Evolutionary conservation across 169 alveolate species (phyloP), one percentile per base, ranked within the genome.

Genomic region (Cystoisospora suis): DNA sequence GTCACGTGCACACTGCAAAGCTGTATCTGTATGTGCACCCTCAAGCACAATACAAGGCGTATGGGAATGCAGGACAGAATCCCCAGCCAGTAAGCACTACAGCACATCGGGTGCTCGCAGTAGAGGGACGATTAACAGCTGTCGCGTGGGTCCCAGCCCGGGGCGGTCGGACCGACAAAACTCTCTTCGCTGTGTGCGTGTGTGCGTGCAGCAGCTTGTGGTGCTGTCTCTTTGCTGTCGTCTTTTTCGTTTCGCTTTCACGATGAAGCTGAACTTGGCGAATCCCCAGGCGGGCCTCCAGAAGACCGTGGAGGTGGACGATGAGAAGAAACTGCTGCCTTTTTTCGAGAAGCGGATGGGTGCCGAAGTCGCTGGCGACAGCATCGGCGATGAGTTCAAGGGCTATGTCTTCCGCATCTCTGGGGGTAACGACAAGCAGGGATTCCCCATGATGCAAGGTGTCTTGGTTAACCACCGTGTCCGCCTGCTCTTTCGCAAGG

Each of bases 361-460:
- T 36, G 96, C 98, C 34, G 99, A 98, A 93, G 99, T 99, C 79
- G 99, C 99, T 53, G 99, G 99, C 40, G 99, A 98, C 94, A 94
- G 98, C 81, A 95, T 99, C 75, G 99, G 99, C 20, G 99, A 98
- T 44, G 99, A 98, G 95, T 99, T 95, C 95, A 97, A 97, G 94
- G 99, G 99, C 45, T 98, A 98, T 96, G 96, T 98, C 69, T 97
- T 99, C 97, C 96, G 96, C 91, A 96, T 97, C 77, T 95, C 97
- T 7, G 96, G 96, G n/a, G 99, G 99, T 80, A 99, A 98, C 96
- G 99, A 99, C 96, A 99, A 99, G 95, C 99, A 99, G 96, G 99
- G 99, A 49, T 99, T 99, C 97, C 99, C 99, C 81, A 99, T 99
- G 99, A 97, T 98, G 98, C 99, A 98, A 96, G 99, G 99, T 72